Evolutionary conservation across 306 rosid genomes (phyloP).

Genomic region (Gastrolobium bilobum): DNA sequence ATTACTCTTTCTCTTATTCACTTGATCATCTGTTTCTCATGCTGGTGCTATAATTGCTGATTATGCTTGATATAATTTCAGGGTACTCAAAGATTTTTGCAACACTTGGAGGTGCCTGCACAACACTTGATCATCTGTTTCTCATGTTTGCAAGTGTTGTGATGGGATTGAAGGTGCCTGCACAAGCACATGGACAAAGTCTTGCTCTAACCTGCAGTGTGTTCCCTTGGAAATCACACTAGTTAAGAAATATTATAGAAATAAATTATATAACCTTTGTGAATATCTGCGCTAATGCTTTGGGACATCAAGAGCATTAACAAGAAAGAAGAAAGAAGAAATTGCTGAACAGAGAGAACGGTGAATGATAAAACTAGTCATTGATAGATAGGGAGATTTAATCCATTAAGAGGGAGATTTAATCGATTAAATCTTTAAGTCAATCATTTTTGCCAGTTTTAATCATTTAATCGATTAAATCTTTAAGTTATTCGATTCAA

Average conservation of each 20-base stretch:
- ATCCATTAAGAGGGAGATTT: too few species aligned
- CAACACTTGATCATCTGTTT: too few species aligned
- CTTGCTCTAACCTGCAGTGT: constrained; percentile 64
- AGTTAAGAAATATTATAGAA: background rate
- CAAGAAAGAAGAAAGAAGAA: too few species aligned
- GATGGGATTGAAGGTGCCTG: constrained; percentile 63
- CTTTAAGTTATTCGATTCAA: too few species aligned
- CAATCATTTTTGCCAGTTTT: too few species aligned
- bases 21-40: too few species aligned
- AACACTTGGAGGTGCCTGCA: constrained; percentile 58
- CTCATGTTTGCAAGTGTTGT: constrained; percentile 73
- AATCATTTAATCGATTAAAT: too few species aligned
- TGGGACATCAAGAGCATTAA: background rate
- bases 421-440: too few species aligned
- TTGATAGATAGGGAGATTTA: too few species aligned
- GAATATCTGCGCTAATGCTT: constrained; percentile 14
- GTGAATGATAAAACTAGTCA: too few species aligned
- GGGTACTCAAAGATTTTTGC: constrained; percentile 45
- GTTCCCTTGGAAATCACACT: constrained; percentile 62
- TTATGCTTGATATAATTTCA: constrained; percentile 28
- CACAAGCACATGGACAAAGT: constrained; percentile 55
- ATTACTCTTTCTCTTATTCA: background rate
- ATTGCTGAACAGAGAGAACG: too few species aligned
- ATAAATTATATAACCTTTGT: background rate
- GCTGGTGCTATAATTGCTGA: background rate